These are phyloP conservation scores for Diaporthe caulivora DNA, from an alignment of 2,329 filamentous ascomycete species.

Conservation along the genomic window DNA sequence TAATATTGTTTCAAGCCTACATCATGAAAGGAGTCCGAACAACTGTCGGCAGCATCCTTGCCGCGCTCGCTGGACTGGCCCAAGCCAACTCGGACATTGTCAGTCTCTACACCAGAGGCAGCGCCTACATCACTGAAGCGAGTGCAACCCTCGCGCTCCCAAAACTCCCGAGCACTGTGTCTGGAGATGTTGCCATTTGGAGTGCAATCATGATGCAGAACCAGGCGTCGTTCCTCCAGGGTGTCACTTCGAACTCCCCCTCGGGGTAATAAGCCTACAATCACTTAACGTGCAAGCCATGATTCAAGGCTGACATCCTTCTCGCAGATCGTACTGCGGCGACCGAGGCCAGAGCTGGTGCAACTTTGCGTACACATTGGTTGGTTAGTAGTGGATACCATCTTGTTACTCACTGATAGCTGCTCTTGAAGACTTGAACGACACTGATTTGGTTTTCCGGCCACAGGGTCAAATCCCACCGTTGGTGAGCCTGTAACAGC, in stretches of 20 bases:
- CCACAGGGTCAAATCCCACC: not conserved
- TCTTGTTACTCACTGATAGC: too few species aligned
- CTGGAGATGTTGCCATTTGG: conserved; percentile 15
- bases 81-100: conserved; percentile 14
- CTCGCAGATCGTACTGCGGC: not conserved
- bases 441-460: not conserved
- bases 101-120: conserved; percentile 11
- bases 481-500: not conserved
- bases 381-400: not conserved
- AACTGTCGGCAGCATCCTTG: not conserved
- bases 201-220: conserved; percentile 13
- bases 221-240: not conserved
- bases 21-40: conserved; percentile 6
- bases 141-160: not conserved
- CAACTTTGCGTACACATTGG: conserved; percentile 8
- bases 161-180: not conserved
- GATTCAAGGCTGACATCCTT: not conserved
- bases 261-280: not conserved
- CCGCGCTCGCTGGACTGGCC: not conserved
- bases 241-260: not conserved
- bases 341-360: not conserved
- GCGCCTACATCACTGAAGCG: conserved; percentile 8
- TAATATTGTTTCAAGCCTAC: not conserved
- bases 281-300: fast-evolving
- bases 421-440: too few species aligned